Conservation (phyloP, 2,329 filamentous ascomycete species). For the Diaporthe citri region DNA sequence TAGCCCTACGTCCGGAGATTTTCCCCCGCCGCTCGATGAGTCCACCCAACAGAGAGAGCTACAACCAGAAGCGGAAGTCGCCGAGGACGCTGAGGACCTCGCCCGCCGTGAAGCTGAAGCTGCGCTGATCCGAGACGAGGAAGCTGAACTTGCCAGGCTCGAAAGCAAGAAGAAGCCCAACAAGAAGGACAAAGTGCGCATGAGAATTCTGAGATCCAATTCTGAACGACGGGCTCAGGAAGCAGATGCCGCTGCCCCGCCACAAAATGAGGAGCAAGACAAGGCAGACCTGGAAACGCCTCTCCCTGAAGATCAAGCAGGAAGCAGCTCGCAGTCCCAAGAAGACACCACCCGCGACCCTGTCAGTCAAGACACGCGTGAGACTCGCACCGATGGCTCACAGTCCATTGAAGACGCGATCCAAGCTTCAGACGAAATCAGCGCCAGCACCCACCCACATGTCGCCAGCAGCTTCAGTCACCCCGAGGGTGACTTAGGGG, state of each 20-base stretch:
- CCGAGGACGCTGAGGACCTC: constrained; percentile 9
- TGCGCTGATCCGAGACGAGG: constrained; percentile 25
- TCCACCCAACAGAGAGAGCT: not conserved
- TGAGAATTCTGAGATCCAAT: constrained; percentile 32
- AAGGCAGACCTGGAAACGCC: not conserved
- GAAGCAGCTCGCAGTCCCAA: not conserved
- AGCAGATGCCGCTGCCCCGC: constrained; percentile 21
- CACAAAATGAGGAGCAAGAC: not conserved
- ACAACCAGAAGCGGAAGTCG: not conserved
- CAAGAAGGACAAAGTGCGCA: constrained; percentile 38
- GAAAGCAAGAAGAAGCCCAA: constrained; percentile 35
- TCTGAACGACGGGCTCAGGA: constrained; percentile 35
- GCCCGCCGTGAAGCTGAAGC: constrained; percentile 27
- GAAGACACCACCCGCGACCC: not conserved
- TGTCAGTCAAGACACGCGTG: not conserved
- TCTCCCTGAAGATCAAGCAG: not conserved
- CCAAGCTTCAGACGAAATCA: not conserved
- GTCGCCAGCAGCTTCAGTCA: not conserved
- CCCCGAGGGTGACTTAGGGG: not conserved
- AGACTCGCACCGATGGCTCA: not conserved
- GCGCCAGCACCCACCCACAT: not conserved
- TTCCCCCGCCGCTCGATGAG: not conserved
- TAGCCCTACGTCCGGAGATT: not conserved
- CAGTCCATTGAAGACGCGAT: not conserved
- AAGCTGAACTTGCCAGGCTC: constrained; percentile 31